phyloP scores from a whole-genome alignment of 192 early-diverging fungal genomes.

The Backusella westeae region DNA sequence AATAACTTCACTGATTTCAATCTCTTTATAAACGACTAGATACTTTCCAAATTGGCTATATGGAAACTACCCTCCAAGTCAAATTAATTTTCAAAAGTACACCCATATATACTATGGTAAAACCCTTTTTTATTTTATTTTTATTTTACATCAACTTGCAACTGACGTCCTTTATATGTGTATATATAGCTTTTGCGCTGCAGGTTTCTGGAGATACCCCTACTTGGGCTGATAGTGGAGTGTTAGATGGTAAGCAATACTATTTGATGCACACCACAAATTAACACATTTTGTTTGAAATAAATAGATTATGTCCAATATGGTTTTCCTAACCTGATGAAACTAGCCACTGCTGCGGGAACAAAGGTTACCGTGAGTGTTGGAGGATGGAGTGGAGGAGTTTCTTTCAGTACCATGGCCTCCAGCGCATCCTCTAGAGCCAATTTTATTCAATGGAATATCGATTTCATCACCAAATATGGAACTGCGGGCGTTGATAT shows the following conservation, averaged over 20 bases:
- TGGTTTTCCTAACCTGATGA: slow-evolving; percentile 44
- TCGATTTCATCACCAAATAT: slow-evolving; percentile 46
- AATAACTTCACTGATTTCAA: background rate
- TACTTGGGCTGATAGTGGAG: slow-evolving; percentile 22
- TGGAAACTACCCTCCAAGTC: slow-evolving; percentile 4
- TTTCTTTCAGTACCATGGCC: slow-evolving; percentile 55
- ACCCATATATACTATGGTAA: slow-evolving; percentile 65
- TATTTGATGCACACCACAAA: background rate
- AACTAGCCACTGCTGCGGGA: slow-evolving; percentile 37
- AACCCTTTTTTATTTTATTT: background rate
- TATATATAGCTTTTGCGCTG: slow-evolving; percentile 50
- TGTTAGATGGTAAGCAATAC: background rate
- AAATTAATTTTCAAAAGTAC: slow-evolving; percentile 49
- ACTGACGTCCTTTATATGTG: background rate
- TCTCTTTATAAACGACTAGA: background rate
- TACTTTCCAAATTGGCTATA: slow-evolving; percentile 28
- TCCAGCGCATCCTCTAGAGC: slow-evolving; percentile 29
- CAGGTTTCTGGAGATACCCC: slow-evolving; percentile 38
- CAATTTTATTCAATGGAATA: slow-evolving; percentile 48
- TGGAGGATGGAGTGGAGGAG: slow-evolving; percentile 71
- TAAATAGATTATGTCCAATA: slow-evolving; percentile 22
- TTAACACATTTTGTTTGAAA: background rate
- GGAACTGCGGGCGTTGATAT: slow-evolving; percentile 71
- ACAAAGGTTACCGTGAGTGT: slow-evolving; percentile 60
- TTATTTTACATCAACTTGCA: background rate